Percentiles rank a stretch among this genome's conserved stretches.
These are phyloP conservation scores for Chenopodium formosanum DNA, from an alignment of 148 eudicot genomes.

Conservation along the genomic window DNA sequence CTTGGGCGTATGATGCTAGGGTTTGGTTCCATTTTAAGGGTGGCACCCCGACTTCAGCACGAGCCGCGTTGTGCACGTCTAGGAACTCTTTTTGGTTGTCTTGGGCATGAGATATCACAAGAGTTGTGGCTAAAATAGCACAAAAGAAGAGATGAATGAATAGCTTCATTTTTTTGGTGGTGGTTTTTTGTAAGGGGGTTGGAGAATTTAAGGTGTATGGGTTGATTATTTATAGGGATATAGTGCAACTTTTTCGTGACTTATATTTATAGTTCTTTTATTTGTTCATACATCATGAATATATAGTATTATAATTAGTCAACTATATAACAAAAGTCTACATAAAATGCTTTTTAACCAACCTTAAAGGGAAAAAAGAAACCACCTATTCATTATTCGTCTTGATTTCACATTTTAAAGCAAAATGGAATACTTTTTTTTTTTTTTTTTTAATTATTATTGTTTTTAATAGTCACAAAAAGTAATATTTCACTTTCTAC, in stretches of 20 bases:
- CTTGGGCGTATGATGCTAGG: constrained; percentile 21
- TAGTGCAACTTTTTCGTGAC: too few relatives aligned
- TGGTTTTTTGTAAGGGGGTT: background rate
- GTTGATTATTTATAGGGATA: background rate
- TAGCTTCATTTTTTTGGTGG: constrained; percentile 15
- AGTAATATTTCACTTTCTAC: too few relatives aligned
- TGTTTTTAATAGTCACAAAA: too few relatives aligned
- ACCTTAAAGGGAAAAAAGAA: background rate
- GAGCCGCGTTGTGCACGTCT: constrained; percentile 27
- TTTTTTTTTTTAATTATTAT: too few relatives aligned
- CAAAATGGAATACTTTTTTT: background rate
- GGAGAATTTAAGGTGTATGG: background rate
- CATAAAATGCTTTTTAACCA: background rate
- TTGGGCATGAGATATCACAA: constrained; percentile 13
- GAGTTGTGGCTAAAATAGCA: constrained; percentile 11
- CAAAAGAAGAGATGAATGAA: background rate
- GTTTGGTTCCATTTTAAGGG: constrained; percentile 35
- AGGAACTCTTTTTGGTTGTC: constrained; percentile 28
- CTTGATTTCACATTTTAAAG: background rate
- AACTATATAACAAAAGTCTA: background rate
- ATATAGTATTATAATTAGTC: too few relatives aligned
- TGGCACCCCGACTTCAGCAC: constrained; percentile 28
- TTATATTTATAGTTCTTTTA: background rate
- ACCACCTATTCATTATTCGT: background rate
- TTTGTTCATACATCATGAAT: background rate